Conservation (phyloP, 2,329 filamentous ascomycete genomes). For the Monosporascus sp. region DNA sequence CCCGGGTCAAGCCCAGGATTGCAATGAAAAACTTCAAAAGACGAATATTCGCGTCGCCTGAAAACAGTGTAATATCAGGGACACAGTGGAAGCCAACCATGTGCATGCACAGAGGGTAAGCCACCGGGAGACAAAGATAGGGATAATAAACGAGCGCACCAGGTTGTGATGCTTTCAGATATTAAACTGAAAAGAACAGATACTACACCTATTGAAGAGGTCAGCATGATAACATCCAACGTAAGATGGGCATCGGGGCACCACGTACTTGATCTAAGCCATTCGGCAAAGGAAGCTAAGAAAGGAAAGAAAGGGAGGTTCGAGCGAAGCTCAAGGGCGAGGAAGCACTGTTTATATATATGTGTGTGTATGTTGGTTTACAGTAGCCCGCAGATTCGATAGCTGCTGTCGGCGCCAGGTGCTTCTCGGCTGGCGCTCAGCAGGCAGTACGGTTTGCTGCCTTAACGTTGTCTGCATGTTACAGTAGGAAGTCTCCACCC, state of each 20-base stretch:
- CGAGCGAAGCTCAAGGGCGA: slow-evolving; percentile 1
- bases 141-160: slow-evolving; percentile 48
- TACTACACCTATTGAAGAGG: slow-evolving; percentile 41
- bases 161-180: slow-evolving; percentile 40
- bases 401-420: too few relatives aligned
- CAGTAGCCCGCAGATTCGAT: too few relatives aligned
- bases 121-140: slow-evolving; percentile 52
- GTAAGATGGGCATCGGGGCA: background rate
- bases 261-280: slow-evolving; percentile 47
- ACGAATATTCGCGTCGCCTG: slow-evolving; percentile 50
- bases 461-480: too few relatives aligned
- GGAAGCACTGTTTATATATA: slow-evolving; percentile 2
- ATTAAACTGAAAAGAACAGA: slow-evolving; percentile 69
- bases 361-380: too few relatives aligned
- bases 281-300: slow-evolving; percentile 43
- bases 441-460: too few relatives aligned
- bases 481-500: too few relatives aligned
- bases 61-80: slow-evolving; percentile 61
- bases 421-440: too few relatives aligned
- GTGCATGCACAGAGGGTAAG: slow-evolving; percentile 57
- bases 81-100: slow-evolving; percentile 53
- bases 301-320: slow-evolving; percentile 12
- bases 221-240: background rate
- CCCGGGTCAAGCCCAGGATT: slow-evolving; percentile 36
- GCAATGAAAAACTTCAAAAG: slow-evolving; percentile 46